phyloP scores from a whole-genome alignment of 768 basidiomycete species.

The Clathrus columnatus region DNA sequence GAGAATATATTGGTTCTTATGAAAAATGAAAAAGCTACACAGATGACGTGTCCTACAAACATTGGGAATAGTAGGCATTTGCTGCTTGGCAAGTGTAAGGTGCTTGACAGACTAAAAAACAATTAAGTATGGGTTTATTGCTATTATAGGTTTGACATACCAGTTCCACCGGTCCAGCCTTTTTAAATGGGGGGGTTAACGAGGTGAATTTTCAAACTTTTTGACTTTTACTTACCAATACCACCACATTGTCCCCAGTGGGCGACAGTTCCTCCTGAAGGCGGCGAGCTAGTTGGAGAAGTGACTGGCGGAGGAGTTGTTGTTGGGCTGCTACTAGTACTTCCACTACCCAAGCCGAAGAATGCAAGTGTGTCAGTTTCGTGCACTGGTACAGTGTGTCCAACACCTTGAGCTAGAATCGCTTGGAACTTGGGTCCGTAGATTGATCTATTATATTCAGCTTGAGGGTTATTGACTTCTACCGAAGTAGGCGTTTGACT shows the following conservation, averaged over 20 bases:
- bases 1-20: too few relatives aligned
- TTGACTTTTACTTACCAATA: neutral
- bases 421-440: conserved; percentile 44
- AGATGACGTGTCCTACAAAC: too few relatives aligned
- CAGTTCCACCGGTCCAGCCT: neutral
- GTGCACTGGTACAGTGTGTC: conserved; percentile 45
- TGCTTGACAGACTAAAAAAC: neutral
- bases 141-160: neutral
- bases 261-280: neutral
- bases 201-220: neutral
- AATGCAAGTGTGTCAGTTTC: conserved; percentile 37
- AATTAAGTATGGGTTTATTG: too few relatives aligned
- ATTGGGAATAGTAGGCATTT: neutral
- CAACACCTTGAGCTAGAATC: conserved; percentile 38
- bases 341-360: conserved; percentile 27
- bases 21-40: too few relatives aligned
- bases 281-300: neutral
- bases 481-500: conserved; percentile 31
- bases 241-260: conserved; percentile 11
- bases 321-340: conserved; percentile 1
- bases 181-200: neutral
- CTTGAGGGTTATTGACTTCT: conserved; percentile 32
- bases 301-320: neutral
- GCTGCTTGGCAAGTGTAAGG: neutral
- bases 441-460: conserved; percentile 38